Percentiles rank a stretch among this genome's conserved stretches.
Conservation (phyloP, 352 stramenopile species). For the Globisporangium cederbergense region DNA sequence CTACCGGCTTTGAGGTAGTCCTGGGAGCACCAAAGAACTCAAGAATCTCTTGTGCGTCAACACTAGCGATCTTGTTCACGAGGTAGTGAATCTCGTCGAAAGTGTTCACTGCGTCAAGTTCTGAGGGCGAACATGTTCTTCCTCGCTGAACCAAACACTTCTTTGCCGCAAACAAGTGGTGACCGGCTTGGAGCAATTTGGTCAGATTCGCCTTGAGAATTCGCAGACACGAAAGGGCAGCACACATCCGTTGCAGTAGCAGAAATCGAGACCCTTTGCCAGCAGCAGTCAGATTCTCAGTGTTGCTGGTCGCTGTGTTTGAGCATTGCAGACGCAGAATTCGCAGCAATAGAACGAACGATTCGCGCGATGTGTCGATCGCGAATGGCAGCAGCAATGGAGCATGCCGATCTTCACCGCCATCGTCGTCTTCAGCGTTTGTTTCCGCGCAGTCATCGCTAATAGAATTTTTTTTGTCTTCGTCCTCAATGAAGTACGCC, state of each 20-base stretch:
- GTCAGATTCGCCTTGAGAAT: conserved; percentile 49
- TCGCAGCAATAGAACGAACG: conserved; percentile 25
- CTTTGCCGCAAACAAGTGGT: neutral
- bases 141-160: neutral
- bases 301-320: neutral
- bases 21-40: neutral
- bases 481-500: conserved; percentile 23
- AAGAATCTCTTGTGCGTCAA: conserved; percentile 1
- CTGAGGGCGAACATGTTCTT: neutral
- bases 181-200: conserved; percentile 12
- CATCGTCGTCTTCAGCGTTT: neutral
- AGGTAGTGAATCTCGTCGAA: conserved; percentile 12
- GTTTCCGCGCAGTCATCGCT: neutral
- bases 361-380: conserved; percentile 31
- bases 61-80: conserved; percentile 3
- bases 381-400: conserved; percentile 33
- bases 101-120: neutral
- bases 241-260: conserved; percentile 18
- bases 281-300: neutral
- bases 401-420: neutral
- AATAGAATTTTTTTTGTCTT: neutral
- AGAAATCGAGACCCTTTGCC: neutral
- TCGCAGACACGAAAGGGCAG: conserved; percentile 36
- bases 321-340: conserved; percentile 21
- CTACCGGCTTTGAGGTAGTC: neutral